Conservation (phyloP, 2,329 filamentous ascomycete genomes). For the Cladosporium sp. region DNA sequence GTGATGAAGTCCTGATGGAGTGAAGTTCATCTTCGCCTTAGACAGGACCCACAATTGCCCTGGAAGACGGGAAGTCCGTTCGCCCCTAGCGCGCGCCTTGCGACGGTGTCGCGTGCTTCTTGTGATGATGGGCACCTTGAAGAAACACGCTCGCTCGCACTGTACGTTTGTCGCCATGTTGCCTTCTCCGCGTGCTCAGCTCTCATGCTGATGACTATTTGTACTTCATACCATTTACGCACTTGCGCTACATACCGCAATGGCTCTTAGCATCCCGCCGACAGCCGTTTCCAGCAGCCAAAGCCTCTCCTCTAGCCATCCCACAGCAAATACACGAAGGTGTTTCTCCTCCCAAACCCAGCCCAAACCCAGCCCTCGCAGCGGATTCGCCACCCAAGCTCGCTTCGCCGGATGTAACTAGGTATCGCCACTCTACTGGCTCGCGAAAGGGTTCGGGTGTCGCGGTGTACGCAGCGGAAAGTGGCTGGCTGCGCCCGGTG, state of each 20-base stretch:
- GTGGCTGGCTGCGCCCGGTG: not conserved
- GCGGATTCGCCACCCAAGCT: constrained; percentile 2
- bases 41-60: constrained; percentile 9
- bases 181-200: not conserved
- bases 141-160: not conserved
- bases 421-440: constrained; percentile 2
- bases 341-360: not conserved
- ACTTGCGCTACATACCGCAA: not conserved
- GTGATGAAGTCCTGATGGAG: not conserved
- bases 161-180: not conserved
- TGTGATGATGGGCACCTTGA: not conserved
- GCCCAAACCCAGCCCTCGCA: not conserved
- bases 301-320: not conserved
- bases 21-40: constrained; percentile 7
- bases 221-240: not conserved
- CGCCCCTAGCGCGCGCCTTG: constrained; percentile 4
- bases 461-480: not conserved
- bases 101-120: constrained; percentile 1
- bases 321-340: not conserved
- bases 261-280: not conserved
- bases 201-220: not conserved
- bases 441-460: not conserved
- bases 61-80: constrained; percentile 7
- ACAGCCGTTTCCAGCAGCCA: not conserved
- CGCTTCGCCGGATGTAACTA: constrained; percentile 1